Evolutionary conservation across 108 stramenopile genomes (phyloP), one percentile per base, ranked within the genome.

Genomic region (Thalassiosira profunda): DNA sequence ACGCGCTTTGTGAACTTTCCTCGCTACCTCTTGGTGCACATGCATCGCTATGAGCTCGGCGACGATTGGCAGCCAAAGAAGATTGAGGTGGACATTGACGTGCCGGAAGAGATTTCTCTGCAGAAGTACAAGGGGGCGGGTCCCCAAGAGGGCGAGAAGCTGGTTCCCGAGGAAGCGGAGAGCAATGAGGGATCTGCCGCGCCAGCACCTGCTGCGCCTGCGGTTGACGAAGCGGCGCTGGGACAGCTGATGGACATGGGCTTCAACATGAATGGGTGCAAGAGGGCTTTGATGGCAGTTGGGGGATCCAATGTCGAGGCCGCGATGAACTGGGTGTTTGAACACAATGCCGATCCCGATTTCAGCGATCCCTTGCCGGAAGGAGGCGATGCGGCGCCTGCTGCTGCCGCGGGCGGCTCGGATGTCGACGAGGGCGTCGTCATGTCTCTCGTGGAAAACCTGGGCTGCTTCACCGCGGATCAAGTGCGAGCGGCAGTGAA

Each of bases 271-370:
- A 98, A 99, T 63, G 97, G 96, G 11, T 94, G 93, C 79, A 91
- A 84, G 67, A 84, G 98, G 34, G 99, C 99, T 5, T 73, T 97
- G 54, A 65, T 81, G 10, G 97, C 98, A 20, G 86, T 90, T 49
- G 89, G 91, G 21, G 98, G 98, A 53, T 83, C 83, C 15, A 76
- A 94, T 67, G 82, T 89, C 5, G 98, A 99, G 62, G 84, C 86
- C 24, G 98, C 99, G 15, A 98, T 98, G 97, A 88, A 90, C 46
- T 99, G 99, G 99, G 82, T 99, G 30, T 93, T 98, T 79, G 90
- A 90, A 61, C 99, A 99, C 88, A 95, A 90, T 69, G 88, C 47
- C 28, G 99, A 99, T 70, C 79, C 97, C 7, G 97, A 99, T 69
- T 98, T 99, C 65, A 96, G 98, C 70, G 97, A 96, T 70, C 97